A percentile compares a stretch with the other conserved stretches of the same genome.
Evolutionary conservation across 2,329 filamentous ascomycete genomes (phyloP).

Genomic region (Ramularia endophylla): DNA sequence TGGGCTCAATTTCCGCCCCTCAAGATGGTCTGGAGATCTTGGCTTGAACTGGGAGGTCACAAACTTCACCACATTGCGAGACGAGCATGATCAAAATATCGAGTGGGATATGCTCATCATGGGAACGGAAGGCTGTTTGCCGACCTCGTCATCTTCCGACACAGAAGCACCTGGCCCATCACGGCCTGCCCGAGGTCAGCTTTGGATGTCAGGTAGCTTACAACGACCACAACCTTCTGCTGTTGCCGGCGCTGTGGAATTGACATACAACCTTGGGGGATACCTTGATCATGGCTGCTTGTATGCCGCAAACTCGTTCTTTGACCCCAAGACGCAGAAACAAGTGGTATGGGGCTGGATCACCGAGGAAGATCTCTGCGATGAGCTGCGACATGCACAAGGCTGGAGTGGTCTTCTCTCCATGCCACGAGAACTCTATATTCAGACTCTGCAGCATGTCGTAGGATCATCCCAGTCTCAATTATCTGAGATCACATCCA

Average conservation of each 20-base stretch:
- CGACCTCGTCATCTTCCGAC: slow-evolving; percentile 13
- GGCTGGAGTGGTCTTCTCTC: slow-evolving; percentile 48
- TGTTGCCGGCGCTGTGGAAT: slow-evolving; percentile 13
- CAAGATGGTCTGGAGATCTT: slow-evolving; percentile 45
- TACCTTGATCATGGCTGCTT: slow-evolving; percentile 45
- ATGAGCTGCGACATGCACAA: slow-evolving; percentile 38
- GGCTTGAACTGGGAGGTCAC: slow-evolving; percentile 49
- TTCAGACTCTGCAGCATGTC: slow-evolving; percentile 37
- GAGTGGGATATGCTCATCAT: slow-evolving; percentile 40
- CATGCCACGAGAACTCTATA: slow-evolving; percentile 39
- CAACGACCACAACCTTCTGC: slow-evolving; percentile 2
- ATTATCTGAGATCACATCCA: slow-evolving; percentile 38
- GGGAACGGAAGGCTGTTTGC: slow-evolving; percentile 40
- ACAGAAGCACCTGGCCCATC: slow-evolving; percentile 21
- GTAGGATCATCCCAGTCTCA: slow-evolving; percentile 32
- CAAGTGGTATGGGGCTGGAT: slow-evolving; percentile 47
- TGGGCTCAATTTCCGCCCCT: slow-evolving; percentile 34
- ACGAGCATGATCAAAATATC: slow-evolving; percentile 22
- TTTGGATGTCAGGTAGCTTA: slow-evolving; percentile 42
- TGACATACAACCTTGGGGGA: slow-evolving; percentile 39
- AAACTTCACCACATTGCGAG: slow-evolving; percentile 41
- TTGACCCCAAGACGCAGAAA: slow-evolving; percentile 37
- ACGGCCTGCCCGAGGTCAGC: slow-evolving; percentile 28
- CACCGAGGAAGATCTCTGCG: slow-evolving; percentile 45
- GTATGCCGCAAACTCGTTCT: slow-evolving; percentile 47